phyloP scores from a whole-genome alignment of 2,329 filamentous ascomycete species.

The Paecilomyces sp. region DNA sequence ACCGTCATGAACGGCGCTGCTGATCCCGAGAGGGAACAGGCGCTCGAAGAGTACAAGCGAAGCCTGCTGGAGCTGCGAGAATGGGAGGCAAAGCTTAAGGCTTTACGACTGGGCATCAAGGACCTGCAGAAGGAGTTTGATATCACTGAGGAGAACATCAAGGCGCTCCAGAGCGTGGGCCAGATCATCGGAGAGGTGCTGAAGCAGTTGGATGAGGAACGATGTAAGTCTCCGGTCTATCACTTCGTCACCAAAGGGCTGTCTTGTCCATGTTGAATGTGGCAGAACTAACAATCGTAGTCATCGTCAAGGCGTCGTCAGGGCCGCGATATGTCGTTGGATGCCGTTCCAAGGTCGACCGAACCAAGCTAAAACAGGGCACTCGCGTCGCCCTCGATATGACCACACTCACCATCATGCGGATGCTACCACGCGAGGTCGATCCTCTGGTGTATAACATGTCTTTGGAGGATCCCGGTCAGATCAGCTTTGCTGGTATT shows the following conservation, averaged over 20 bases:
- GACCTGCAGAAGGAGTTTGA: constrained; percentile 91
- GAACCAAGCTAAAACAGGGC: constrained; percentile 93
- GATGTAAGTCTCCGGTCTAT: constrained; percentile 60
- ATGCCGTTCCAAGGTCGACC: constrained; percentile 97
- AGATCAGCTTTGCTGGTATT: constrained; percentile 96
- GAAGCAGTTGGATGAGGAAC: constrained; percentile 97
- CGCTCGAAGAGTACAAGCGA: constrained; percentile 69
- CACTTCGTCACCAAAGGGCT: not conserved
- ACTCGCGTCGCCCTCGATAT: constrained; percentile 96
- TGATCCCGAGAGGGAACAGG: constrained; percentile 56
- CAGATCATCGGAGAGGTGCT: constrained; percentile 99
- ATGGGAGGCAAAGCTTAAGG: constrained; percentile 97
- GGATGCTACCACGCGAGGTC: constrained; percentile 97
- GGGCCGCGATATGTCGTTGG: constrained; percentile 97
- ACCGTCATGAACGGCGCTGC: constrained; percentile 28
- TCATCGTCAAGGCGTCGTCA: constrained; percentile 97
- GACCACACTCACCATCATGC: constrained; percentile 99
- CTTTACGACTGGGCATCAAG: constrained; percentile 90
- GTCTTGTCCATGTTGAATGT: constrained; percentile 3
- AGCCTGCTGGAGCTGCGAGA: constrained; percentile 91
- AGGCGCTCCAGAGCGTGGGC: constrained; percentile 95
- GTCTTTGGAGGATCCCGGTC: constrained; percentile 95
- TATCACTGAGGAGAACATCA: constrained; percentile 98
- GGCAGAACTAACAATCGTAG: constrained; percentile 41
- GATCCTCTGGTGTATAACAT: constrained; percentile 99